Base-by-base conservation (phyloP, 345 rosid species). In the Erodium maritimum region DNA sequence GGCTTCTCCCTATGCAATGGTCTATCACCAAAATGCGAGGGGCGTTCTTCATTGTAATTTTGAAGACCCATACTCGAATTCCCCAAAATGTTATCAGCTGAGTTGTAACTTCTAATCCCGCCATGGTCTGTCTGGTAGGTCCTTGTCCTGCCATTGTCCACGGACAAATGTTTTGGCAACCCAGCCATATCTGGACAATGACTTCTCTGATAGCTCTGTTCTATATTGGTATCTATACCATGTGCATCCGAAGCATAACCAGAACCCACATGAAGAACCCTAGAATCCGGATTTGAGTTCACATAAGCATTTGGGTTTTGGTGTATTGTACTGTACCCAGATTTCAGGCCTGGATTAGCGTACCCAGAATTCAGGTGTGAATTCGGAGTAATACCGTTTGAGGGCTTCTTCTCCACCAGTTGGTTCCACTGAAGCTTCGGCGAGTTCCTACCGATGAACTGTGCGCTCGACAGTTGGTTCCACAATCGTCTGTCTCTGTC, bases 381-480 rank as follows among this genome's bases (percentile, higher is more conserved):
- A 17, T 23, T 46, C 56, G 16, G 1, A 46, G 25, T n/a, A 25
- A 13, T 55, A 18, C 57, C 58, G 42, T 56, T 63, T 17, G 22
- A 23, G 18, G 53, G 55, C 50, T 59, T 57, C 16, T 45, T 58
- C 11, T 23, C 67, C 59, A 71, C 18, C 21, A 78, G 64, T 22
- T 56, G 69, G 50, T 65, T 62, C 82, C 83, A 71, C n/a, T 55
- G 74, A 42, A 73, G 78, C 71, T 78, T 78, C 13, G 72, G 20
- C 2, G 72, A 57, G 5, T 24, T 59, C 17, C 50, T 29, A 3
- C 8, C 34, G 8, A 8, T 29, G 34, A 29, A 29, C 34, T 29
- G 34, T 29, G 34, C 34, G 34, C 8, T 29, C 34, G 34, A 42
- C 48, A 42, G 16, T 42, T 42, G 48, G 14, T 42, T 42, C 48